phyloP scores from a whole-genome alignment of 2,329 filamentous ascomycete species.

The Colletotrichum simmondsii region DNA sequence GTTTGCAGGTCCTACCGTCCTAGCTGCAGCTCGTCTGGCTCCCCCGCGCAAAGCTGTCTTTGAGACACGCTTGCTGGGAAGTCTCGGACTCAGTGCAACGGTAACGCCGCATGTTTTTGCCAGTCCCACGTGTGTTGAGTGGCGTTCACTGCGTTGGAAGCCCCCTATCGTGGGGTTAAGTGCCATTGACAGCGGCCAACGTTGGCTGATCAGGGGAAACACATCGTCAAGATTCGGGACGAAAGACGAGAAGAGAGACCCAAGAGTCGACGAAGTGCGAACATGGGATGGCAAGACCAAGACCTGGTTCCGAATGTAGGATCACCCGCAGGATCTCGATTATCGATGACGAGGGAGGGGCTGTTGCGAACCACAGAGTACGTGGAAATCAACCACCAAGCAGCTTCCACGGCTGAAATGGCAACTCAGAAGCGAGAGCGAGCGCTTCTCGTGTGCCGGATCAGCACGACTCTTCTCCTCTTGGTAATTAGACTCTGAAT shows the following conservation, averaged over 20 bases:
- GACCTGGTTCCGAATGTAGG: background rate
- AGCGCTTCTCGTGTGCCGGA: slow-evolving; percentile 1
- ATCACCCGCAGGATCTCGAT: slow-evolving; percentile 15
- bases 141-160: background rate
- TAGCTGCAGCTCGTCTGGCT: background rate
- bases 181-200: background rate
- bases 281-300: background rate
- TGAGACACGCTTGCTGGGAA: background rate
- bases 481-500: background rate
- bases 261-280: background rate
- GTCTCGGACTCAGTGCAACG: background rate
- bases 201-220: background rate
- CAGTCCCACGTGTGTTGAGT: slow-evolving; percentile 3
- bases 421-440: background rate
- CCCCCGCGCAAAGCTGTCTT: slow-evolving; percentile 9
- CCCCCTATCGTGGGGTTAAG: slow-evolving; percentile 7
- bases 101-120: background rate
- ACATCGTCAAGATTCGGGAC: background rate
- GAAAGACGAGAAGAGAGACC: background rate
- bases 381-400: background rate
- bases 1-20: background rate
- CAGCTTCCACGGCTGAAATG: background rate
- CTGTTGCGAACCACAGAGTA: background rate
- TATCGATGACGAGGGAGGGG: background rate
- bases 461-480: background rate